Percentiles rank a stretch among this genome's conserved stretches.
Conservation (phyloP, 768 basidiomycete species). For the Amanita inopinata region DNA sequence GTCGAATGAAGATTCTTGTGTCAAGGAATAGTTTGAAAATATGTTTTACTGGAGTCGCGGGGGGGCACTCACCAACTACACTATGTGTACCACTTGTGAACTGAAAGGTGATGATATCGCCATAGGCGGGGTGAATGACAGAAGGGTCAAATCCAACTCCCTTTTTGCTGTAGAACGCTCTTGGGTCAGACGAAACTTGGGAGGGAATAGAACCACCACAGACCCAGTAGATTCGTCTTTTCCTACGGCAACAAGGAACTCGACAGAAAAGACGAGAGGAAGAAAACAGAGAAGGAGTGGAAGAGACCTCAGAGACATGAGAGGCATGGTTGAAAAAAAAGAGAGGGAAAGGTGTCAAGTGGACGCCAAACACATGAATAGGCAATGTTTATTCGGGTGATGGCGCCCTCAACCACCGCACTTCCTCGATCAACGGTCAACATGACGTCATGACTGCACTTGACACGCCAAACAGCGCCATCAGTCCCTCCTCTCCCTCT, state of each 20-base stretch:
- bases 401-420: no score
- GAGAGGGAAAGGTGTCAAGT: no score
- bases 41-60: not conserved
- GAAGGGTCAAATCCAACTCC: conserved; percentile 33
- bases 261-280: conserved; percentile 19
- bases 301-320: conserved; percentile 3
- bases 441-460: no score
- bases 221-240: conserved; percentile 34
- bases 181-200: not conserved
- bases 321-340: no score
- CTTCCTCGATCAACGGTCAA: no score
- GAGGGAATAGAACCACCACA: not conserved
- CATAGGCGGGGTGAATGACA: conserved; percentile 23
- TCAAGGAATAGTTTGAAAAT: not conserved
- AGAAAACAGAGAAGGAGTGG: conserved; percentile 11
- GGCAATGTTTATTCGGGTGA: no score
- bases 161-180: conserved; percentile 23
- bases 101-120: conserved; percentile 28
- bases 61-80: conserved; percentile 25
- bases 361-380: no score
- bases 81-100: conserved; percentile 31
- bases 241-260: conserved; percentile 28
- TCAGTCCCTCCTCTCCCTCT: no score
- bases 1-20: conserved; percentile 26
- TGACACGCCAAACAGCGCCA: no score